Evolutionary conservation across 2,329 filamentous ascomycete species (phyloP).

Genomic region (Remersonia thermophila): DNA sequence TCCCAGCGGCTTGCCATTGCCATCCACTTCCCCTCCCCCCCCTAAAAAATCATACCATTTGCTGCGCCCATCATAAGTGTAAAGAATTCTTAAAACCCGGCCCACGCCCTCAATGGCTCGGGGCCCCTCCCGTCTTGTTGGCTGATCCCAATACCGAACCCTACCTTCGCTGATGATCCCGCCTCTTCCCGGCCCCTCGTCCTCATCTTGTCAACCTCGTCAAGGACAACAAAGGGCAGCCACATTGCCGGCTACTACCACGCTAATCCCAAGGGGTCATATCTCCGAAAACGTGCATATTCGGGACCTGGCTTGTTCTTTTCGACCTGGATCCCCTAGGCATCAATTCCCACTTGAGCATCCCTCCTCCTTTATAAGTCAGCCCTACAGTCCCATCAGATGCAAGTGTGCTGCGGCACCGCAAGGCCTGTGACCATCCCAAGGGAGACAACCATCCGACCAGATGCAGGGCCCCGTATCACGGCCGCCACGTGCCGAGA

Average conservation of each 20-base stretch:
- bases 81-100: too few relatives aligned
- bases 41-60: too few relatives aligned
- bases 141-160: too few relatives aligned
- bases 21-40: not conserved
- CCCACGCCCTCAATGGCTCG: too few relatives aligned
- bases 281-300: conserved; percentile 18
- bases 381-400: conserved; percentile 16
- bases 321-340: conserved; percentile 4
- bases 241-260: conserved; percentile 5
- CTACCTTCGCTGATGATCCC: not conserved
- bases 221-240: not conserved
- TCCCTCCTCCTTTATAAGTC: conserved; percentile 15
- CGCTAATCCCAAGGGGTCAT: conserved; percentile 15
- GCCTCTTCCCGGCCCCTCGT: not conserved
- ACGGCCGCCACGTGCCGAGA: conserved; percentile 21
- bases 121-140: too few relatives aligned
- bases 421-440: too few relatives aligned
- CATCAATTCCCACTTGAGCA: too few relatives aligned
- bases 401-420: conserved; percentile 3
- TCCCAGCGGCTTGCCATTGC: too few relatives aligned
- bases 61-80: too few relatives aligned
- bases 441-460: conserved; percentile 23
- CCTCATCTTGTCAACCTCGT: not conserved
- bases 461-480: conserved; percentile 19
- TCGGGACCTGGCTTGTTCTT: conserved; percentile 5